These are phyloP conservation scores for Lumnitzera racemosa DNA, from an alignment of 345 rosid genomes.

Conservation along the genomic window DNA sequence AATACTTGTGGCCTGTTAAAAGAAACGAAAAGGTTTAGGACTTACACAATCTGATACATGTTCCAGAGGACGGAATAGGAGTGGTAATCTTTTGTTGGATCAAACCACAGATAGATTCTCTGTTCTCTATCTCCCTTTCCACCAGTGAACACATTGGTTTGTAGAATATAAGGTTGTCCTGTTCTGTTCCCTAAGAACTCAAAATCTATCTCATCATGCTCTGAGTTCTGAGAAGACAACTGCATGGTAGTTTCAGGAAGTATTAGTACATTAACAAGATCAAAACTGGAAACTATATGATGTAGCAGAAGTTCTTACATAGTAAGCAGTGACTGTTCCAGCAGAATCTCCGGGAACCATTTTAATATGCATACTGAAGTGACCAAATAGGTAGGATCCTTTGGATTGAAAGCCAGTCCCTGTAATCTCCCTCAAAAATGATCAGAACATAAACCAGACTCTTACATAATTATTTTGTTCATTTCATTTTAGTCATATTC, in stretches of 20 bases:
- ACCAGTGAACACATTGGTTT: constrained; percentile 77
- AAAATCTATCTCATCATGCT: constrained; percentile 88
- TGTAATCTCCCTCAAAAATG: constrained; percentile 58
- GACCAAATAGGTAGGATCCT: constrained; percentile 74
- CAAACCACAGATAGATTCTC: constrained; percentile 77
- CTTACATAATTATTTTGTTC: no score
- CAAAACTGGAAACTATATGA: neutral
- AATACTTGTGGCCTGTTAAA: no score
- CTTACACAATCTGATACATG: constrained; percentile 51
- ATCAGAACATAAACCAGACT: no score
- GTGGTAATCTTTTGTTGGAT: constrained; percentile 53
- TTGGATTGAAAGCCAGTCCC: constrained; percentile 92
- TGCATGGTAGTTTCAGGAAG: constrained; percentile 11
- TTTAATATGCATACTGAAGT: constrained; percentile 79
- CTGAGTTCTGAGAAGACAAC: constrained; percentile 73
- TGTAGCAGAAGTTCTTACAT: constrained; percentile 27
- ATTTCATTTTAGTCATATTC: no score
- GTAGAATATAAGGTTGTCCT: constrained; percentile 75
- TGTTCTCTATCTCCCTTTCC: constrained; percentile 82
- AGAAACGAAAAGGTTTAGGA: neutral
- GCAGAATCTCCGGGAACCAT: constrained; percentile 78
- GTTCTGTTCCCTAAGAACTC: constrained; percentile 88
- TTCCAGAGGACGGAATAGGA: constrained; percentile 77
- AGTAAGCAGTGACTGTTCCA: constrained; percentile 81
- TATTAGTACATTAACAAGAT: neutral